Conservation (phyloP, 2,329 filamentous ascomycete genomes). For the Exophiala sideris region DNA sequence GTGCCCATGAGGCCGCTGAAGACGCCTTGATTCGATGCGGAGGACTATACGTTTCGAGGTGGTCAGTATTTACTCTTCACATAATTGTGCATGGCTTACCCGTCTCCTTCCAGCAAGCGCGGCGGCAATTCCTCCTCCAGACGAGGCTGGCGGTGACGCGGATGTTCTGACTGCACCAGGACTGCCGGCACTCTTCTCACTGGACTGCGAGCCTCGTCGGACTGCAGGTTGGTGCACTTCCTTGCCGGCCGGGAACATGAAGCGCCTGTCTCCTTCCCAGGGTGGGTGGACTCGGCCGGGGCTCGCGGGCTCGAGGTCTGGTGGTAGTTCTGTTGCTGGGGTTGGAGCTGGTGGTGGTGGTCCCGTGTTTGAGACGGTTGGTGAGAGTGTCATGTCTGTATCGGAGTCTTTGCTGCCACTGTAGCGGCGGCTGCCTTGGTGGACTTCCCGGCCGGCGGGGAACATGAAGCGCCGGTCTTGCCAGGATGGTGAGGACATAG, state of each 20-base stretch:
- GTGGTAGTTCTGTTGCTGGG: neutral
- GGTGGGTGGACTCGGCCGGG: constrained; percentile 12
- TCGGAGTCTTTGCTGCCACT: neutral
- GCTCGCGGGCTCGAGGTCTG: constrained; percentile 1
- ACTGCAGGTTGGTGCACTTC: constrained; percentile 18
- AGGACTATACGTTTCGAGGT: constrained; percentile 12
- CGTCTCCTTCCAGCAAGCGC: constrained; percentile 22
- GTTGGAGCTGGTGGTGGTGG: constrained; percentile 2
- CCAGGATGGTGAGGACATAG: constrained; percentile 10
- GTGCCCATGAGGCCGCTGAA: constrained; percentile 23
- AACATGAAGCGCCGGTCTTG: constrained; percentile 28
- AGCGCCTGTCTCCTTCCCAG: constrained; percentile 22
- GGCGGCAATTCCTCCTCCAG: constrained; percentile 67
- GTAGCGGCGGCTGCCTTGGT: constrained; percentile 19
- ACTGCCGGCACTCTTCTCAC: constrained; percentile 4
- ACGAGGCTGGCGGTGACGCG: constrained; percentile 78
- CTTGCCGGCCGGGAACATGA: constrained; percentile 12
- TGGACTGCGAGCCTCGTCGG: constrained; percentile 8
- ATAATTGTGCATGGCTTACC: constrained; percentile 9
- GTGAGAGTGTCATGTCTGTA: neutral
- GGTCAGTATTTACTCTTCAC: neutral
- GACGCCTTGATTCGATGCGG: constrained; percentile 20
- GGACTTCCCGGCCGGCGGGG: constrained; percentile 16
- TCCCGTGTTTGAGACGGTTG: neutral
- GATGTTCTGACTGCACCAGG: constrained; percentile 51